Percentiles rank a stretch among this genome's conserved stretches.
Conservation (phyloP, 2,329 filamentous ascomycete species). For the Penicillium sp. region DNA sequence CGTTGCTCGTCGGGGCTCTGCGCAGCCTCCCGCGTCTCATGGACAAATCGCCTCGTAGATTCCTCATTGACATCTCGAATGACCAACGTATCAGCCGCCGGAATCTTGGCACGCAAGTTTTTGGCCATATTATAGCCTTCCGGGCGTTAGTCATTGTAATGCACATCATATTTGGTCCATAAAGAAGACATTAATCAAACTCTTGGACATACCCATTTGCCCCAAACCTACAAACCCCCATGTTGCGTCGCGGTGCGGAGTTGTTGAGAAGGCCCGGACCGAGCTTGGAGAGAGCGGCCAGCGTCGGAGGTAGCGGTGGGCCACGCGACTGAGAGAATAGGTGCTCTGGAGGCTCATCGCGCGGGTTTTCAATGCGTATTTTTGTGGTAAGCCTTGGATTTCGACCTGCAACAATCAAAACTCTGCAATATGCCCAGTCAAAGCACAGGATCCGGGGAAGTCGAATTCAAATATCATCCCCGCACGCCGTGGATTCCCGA, state of each 20-base stretch:
- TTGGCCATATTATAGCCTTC: conserved; percentile 66
- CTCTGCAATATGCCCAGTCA: no score
- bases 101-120: conserved; percentile 62
- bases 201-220: conserved; percentile 50
- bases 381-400: no score
- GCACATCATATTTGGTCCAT: background rate
- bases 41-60: conserved; percentile 51
- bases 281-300: conserved; percentile 11
- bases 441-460: no score
- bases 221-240: conserved; percentile 58
- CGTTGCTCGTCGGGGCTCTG: conserved; percentile 36
- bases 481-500: conserved; percentile 17
- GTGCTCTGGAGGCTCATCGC: background rate
- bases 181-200: background rate
- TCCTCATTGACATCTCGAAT: conserved; percentile 61
- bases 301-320: conserved; percentile 12
- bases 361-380: no score
- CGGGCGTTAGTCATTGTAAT: background rate
- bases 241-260: conserved; percentile 42
- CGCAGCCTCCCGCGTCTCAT: conserved; percentile 43
- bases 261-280: conserved; percentile 44
- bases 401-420: no score
- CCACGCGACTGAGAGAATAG: conserved; percentile 5
- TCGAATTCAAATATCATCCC: background rate
- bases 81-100: conserved; percentile 55